Evolutionary conservation across 1,284 basidiomycete species (phyloP).

Genomic region (Vanrija humicola): DNA sequence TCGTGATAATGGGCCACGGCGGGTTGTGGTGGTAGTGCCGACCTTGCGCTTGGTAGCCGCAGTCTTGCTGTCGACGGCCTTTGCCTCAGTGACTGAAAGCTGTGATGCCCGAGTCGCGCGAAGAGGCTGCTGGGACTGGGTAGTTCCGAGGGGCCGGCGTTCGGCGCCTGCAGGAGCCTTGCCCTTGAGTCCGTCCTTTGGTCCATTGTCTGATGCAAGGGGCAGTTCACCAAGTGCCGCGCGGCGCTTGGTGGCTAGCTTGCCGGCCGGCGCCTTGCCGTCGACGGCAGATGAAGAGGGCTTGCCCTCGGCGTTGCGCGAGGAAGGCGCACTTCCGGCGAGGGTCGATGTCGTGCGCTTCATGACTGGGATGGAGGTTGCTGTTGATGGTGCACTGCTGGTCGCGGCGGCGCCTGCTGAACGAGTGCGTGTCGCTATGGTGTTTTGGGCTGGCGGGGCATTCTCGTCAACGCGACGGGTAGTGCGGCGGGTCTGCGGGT

Average conservation of each 20-base stretch:
- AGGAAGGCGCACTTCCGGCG: constrained; percentile 9
- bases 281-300: not conserved
- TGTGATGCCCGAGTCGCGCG: constrained; percentile 5
- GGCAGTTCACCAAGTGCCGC: constrained; percentile 46
- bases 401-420: constrained; percentile 9
- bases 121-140: constrained; percentile 8
- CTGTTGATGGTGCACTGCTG: constrained; percentile 11
- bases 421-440: constrained; percentile 26
- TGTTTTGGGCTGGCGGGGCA: constrained; percentile 31
- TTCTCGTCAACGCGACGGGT: constrained; percentile 41
- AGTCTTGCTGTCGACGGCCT: constrained; percentile 16
- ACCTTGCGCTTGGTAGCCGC: constrained; percentile 30
- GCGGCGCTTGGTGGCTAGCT: constrained; percentile 22
- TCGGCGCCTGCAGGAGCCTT: constrained; percentile 13
- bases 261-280: not conserved
- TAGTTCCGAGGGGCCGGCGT: constrained; percentile 25
- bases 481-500: constrained; percentile 37
- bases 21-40: constrained; percentile 8
- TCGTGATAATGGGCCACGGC: constrained; percentile 3
- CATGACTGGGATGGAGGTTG: constrained; percentile 36
- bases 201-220: constrained; percentile 21
- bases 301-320: constrained; percentile 14
- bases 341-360: constrained; percentile 28
- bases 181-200: constrained; percentile 13
- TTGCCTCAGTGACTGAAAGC: not conserved